Evolutionary conservation across 805 yeast species (phyloP), one percentile per base, ranked within the genome.

Genomic region (Kluyveromyces aestuarii): DNA sequence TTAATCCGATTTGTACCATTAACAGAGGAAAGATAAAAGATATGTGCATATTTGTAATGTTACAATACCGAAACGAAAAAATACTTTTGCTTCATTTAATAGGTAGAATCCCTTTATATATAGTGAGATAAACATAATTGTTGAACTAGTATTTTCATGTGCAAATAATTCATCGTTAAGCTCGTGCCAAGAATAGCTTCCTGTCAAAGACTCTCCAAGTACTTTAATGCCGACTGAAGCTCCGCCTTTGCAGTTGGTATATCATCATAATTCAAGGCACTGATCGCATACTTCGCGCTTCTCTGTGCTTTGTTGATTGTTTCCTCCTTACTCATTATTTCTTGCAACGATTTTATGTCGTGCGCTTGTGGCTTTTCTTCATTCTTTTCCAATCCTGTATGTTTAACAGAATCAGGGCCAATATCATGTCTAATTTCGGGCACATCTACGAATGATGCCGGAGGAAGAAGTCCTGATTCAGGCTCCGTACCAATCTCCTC

Each of bases 261-360:
- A 56, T 85, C 95, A 52, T 85, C 91, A 61, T 84, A 85, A 59
- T 84, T 84, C 60, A 85, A 70, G 0, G 95, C 93, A 49, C 88
- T 81, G 7, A 84, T 79, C 1, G 89, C 91, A 61, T 81, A 85
- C 60, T 79, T 83, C 33, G 90, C 85, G 51, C 74, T 76, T 55
- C 80, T 83, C 58, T 84, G 91, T 1, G 82, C 79, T 55, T 74
- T 71, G 9, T 78, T 60, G 18, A 84, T 79, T 42, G 73, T 68
- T 47, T 78, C 85, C 19, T 81, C 76, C 14, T 72, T 70, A 49
- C 76, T 74, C 58, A 84, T 63, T 48, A 84, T 76, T 16, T 69
- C 59, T 69, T 41, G 76, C 72, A 10, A 67, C 72, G 50, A 67
- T 64, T 8, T 63, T 60, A 8, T 47, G 45, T 27, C 67, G 45